Evolutionary conservation across 768 basidiomycete genomes (phyloP).

Genomic region (Lyophyllum decastes): DNA sequence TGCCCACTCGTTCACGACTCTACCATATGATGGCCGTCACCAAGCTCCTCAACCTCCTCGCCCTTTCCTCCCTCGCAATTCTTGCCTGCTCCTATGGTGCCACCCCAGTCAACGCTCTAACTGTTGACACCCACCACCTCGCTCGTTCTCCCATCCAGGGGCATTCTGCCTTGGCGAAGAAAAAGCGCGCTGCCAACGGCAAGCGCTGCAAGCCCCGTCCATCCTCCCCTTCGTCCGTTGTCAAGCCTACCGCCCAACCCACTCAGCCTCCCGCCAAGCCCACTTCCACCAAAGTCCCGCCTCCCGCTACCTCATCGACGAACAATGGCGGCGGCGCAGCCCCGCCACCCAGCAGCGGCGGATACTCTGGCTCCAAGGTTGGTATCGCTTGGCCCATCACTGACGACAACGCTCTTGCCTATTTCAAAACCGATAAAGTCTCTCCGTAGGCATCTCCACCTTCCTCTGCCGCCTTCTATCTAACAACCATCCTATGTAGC

Average conservation of each 20-base stretch:
- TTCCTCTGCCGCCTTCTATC: background rate
- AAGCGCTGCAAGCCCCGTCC: constrained; percentile 63
- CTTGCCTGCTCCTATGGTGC: constrained; percentile 51
- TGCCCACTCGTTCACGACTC: constrained; percentile 24
- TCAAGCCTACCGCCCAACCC: constrained; percentile 15
- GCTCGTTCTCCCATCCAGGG: constrained; percentile 44
- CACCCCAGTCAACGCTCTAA: constrained; percentile 54
- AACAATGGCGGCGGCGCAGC: background rate
- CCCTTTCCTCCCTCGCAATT: constrained; percentile 59
- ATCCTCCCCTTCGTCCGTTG: constrained; percentile 27
- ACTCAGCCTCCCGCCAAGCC: constrained; percentile 10
- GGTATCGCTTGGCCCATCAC: constrained; percentile 72
- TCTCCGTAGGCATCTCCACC: constrained; percentile 34
- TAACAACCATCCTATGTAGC: constrained; percentile 22
- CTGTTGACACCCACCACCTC: constrained; percentile 36
- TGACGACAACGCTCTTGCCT: constrained; percentile 45
- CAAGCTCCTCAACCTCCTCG: constrained; percentile 59
- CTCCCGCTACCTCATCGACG: constrained; percentile 13
- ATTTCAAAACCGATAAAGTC: constrained; percentile 50
- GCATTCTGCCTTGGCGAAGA: constrained; percentile 50
- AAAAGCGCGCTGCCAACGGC: constrained; percentile 43
- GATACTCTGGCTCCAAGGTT: constrained; percentile 36
- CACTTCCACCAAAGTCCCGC: constrained; percentile 17
- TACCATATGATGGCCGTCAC: constrained; percentile 37
- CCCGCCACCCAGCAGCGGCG: constrained; percentile 8